Conservation (phyloP, 1,284 basidiomycete genomes). For the Lignosus rhinocerotis region DNA sequence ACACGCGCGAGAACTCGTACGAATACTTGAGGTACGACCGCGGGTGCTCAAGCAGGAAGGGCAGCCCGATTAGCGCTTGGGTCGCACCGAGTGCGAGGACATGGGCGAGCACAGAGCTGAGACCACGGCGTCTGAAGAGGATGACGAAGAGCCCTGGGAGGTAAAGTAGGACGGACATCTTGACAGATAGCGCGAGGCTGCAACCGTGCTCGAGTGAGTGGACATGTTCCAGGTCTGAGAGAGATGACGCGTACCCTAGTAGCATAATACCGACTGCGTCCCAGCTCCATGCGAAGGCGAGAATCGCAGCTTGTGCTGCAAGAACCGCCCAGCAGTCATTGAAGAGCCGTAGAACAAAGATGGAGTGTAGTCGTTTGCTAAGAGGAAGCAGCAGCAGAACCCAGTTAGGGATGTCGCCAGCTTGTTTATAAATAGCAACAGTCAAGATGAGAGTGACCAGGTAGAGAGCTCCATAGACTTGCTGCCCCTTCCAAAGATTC, state of each 20-base stretch:
- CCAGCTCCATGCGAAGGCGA: slow-evolving; percentile 58
- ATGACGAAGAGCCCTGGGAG: slow-evolving; percentile 85
- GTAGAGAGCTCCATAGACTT: slow-evolving; percentile 78
- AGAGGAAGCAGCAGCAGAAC: slow-evolving; percentile 76
- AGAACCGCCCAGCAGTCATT: slow-evolving; percentile 92
- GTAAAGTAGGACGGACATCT: slow-evolving; percentile 97
- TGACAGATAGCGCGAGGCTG: slow-evolving; percentile 87
- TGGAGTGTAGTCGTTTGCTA: slow-evolving; percentile 93
- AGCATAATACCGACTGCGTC: slow-evolving; percentile 67
- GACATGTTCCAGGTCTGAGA: too few relatives aligned
- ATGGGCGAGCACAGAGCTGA: slow-evolving; percentile 56
- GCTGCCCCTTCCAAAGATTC: slow-evolving; percentile 72
- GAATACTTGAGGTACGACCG: slow-evolving; percentile 73
- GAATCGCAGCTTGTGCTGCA: slow-evolving; percentile 56
- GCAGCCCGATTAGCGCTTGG: slow-evolving; percentile 68
- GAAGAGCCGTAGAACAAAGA: slow-evolving; percentile 91
- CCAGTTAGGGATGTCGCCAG: slow-evolving; percentile 76
- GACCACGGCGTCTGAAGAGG: slow-evolving; percentile 73
- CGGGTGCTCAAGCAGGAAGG: slow-evolving; percentile 70
- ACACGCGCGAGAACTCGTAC: slow-evolving; percentile 88
- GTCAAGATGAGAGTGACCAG: slow-evolving; percentile 63
- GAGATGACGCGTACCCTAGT: slow-evolving; percentile 62
- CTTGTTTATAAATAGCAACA: slow-evolving; percentile 68
- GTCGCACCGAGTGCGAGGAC: slow-evolving; percentile 51
- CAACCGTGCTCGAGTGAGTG: not conserved